A percentile compares a stretch with the other conserved stretches of the same genome.
These are phyloP conservation scores for Lentinus brumalis DNA, from an alignment of 768 basidiomycete species.

Conservation along the genomic window DNA sequence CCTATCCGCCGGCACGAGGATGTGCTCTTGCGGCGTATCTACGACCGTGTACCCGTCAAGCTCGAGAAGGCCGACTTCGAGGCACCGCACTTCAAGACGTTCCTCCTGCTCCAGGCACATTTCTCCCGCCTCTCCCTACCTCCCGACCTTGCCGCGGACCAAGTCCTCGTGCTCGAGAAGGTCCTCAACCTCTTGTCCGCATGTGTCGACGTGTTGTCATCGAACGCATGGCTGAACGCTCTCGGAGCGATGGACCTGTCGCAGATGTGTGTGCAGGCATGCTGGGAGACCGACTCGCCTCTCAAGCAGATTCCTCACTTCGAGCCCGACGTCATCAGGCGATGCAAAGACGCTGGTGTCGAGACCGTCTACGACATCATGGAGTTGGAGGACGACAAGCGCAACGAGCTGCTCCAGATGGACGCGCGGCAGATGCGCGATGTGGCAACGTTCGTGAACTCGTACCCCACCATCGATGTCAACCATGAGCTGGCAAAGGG, in stretches of 20 bases:
- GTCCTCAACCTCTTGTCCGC: constrained; percentile 90
- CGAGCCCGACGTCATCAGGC: constrained; percentile 81
- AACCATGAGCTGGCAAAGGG: constrained; percentile 83
- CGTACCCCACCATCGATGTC: constrained; percentile 96
- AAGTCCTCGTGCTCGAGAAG: constrained; percentile 84
- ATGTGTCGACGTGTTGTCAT: constrained; percentile 97
- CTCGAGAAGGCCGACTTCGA: constrained; percentile 83
- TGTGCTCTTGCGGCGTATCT: constrained; percentile 79
- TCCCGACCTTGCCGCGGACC: constrained; percentile 92
- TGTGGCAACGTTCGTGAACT: constrained; percentile 94
- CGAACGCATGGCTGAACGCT: constrained; percentile 93
- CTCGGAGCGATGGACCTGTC: constrained; percentile 96
- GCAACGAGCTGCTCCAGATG: constrained; percentile 84
- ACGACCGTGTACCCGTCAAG: constrained; percentile 97
- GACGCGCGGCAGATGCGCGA: constrained; percentile 86
- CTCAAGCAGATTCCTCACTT: constrained; percentile 97
- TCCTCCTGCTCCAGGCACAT: constrained; percentile 94
- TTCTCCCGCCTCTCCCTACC: constrained; percentile 93
- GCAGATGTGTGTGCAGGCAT: constrained; percentile 97
- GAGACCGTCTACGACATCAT: constrained; percentile 96
- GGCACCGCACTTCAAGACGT: constrained; percentile 97
- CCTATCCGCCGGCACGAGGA: constrained; percentile 97
- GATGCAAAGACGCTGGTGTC: constrained; percentile 80
- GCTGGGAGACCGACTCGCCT: constrained; percentile 97
- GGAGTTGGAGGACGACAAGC: constrained; percentile 95